Evolutionary conservation across 495 filamentous ascomycete species (phyloP).

Genomic region (Beverwykella pulmonaria): DNA sequence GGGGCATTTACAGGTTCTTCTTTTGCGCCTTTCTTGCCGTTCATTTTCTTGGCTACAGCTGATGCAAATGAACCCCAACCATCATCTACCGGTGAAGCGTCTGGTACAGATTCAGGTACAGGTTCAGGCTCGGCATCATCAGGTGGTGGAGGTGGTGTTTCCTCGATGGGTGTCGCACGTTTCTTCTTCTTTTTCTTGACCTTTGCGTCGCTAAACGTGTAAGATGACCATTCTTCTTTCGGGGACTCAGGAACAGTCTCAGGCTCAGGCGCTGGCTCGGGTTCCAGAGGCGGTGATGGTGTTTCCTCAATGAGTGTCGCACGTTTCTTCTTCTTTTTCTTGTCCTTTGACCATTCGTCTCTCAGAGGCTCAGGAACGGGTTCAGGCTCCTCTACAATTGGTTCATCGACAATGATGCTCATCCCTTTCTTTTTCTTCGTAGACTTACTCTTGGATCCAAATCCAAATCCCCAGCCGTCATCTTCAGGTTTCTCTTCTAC

Average conservation of each 20-base stretch:
- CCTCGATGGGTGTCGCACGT: slow-evolving; percentile 19
- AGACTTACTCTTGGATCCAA: slow-evolving; percentile 43
- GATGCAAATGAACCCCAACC: slow-evolving; percentile 20
- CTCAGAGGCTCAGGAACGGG: too few species aligned
- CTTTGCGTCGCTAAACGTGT: slow-evolving; percentile 9
- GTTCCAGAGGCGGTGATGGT: slow-evolving; percentile 8
- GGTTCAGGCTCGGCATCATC: slow-evolving; percentile 8
- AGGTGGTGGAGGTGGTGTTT: too few species aligned
- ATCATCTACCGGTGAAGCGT: slow-evolving; percentile 4
- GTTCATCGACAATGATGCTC: background rate
- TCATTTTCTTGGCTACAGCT: slow-evolving; percentile 19
- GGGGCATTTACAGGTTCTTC: background rate
- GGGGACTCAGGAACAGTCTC: slow-evolving; percentile 9
- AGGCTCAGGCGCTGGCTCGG: slow-evolving; percentile 19
- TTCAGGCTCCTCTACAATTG: background rate
- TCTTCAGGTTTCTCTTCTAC: slow-evolving; percentile 38
- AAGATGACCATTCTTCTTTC: slow-evolving; percentile 26
- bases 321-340: slow-evolving; percentile 43
- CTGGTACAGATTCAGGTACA: too few species aligned
- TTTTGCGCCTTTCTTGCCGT: slow-evolving; percentile 24
- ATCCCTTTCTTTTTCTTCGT: slow-evolving; percentile 41
- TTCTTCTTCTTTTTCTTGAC: slow-evolving; percentile 38
- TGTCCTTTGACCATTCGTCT: slow-evolving; percentile 23
- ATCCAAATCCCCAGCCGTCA: slow-evolving; percentile 39
- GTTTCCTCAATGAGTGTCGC: background rate